Evolutionary conservation across 2,329 filamentous ascomycete genomes (phyloP).

Genomic region (Plenodomus lindquistii): DNA sequence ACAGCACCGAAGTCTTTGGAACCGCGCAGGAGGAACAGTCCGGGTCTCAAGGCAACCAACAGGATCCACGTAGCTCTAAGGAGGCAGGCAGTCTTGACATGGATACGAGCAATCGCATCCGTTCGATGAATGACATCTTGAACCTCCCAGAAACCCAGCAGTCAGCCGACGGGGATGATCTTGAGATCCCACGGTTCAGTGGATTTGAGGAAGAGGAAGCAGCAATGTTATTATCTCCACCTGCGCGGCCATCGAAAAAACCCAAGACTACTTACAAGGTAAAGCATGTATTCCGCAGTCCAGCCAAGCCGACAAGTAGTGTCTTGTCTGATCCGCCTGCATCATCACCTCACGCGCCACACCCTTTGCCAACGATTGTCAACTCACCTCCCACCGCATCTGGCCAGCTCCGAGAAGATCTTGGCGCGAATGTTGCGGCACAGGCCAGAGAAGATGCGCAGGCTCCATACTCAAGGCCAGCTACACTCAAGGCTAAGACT

Average conservation of each 20-base stretch:
- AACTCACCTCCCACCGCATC: slow-evolving; percentile 25
- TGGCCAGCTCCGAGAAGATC: slow-evolving; percentile 36
- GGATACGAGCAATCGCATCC: slow-evolving; percentile 13
- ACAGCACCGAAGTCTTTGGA: slow-evolving; percentile 27
- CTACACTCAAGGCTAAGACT: slow-evolving; percentile 27
- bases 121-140: slow-evolving; percentile 43
- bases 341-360: slow-evolving; percentile 1
- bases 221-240: slow-evolving; percentile 32
- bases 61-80: slow-evolving; percentile 13
- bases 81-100: slow-evolving; percentile 20
- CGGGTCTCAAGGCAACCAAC: slow-evolving; percentile 21
- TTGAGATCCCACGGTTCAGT: slow-evolving; percentile 41
- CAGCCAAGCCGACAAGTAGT: slow-evolving; percentile 15
- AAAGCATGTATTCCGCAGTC: slow-evolving; percentile 25
- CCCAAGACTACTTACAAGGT: slow-evolving; percentile 32
- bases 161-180: slow-evolving; percentile 34
- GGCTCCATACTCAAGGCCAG: slow-evolving; percentile 19
- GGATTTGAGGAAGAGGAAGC: slow-evolving; percentile 39
- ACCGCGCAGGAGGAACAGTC: slow-evolving; percentile 48
- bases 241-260: slow-evolving; percentile 34
- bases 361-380: not conserved
- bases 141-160: slow-evolving; percentile 40
- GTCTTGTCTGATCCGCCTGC: slow-evolving; percentile 13
- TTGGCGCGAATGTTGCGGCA: slow-evolving; percentile 38
- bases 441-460: slow-evolving; percentile 21